Conservation (phyloP, 768 basidiomycete genomes). For the Mycena chlorophos region DNA sequence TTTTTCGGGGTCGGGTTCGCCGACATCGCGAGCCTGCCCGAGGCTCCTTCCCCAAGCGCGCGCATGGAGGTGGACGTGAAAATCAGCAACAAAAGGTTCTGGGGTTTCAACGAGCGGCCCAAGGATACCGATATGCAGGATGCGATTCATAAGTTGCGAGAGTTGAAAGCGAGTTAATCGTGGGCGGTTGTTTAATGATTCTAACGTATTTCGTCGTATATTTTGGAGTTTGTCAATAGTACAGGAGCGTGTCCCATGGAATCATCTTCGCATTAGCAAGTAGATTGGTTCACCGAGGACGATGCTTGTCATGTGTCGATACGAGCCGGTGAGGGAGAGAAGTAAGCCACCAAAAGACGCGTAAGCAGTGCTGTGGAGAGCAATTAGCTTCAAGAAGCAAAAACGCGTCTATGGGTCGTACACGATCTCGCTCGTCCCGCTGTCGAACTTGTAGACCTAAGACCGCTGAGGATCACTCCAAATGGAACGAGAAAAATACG, state of each 20-base stretch:
- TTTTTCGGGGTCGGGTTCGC: slow-evolving; percentile 58
- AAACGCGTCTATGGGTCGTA: slow-evolving; percentile 40
- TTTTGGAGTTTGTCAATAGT: slow-evolving; percentile 13
- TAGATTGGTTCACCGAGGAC: slow-evolving; percentile 94
- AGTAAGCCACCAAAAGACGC: slow-evolving; percentile 95
- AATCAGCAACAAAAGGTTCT: slow-evolving; percentile 41
- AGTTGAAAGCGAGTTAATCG: slow-evolving; percentile 36
- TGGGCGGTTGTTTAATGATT: background rate
- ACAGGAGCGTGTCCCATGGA: slow-evolving; percentile 1
- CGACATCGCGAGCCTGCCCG: slow-evolving; percentile 38
- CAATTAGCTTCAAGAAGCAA: slow-evolving; percentile 13
- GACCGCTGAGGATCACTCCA: background rate
- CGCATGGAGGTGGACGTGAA: slow-evolving; percentile 39
- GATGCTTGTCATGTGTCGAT: slow-evolving; percentile 87
- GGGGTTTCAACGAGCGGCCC: slow-evolving; percentile 36
- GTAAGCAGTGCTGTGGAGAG: slow-evolving; percentile 76
- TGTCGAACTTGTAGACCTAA: slow-evolving; percentile 96
- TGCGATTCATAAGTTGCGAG: slow-evolving; percentile 45
- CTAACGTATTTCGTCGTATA: slow-evolving; percentile 16
- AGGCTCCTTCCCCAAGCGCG: background rate
- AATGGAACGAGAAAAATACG: slow-evolving; percentile 18
- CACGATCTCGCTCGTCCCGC: slow-evolving; percentile 81
- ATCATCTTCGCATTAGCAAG: slow-evolving; percentile 80
- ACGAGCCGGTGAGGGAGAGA: slow-evolving; percentile 90
- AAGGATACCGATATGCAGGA: slow-evolving; percentile 42